Percentiles rank a stretch among this genome's conserved stretches.
phyloP scores from a whole-genome alignment of 1,139 yeast genomes.

The Suhomyces atakaporum region DNA sequence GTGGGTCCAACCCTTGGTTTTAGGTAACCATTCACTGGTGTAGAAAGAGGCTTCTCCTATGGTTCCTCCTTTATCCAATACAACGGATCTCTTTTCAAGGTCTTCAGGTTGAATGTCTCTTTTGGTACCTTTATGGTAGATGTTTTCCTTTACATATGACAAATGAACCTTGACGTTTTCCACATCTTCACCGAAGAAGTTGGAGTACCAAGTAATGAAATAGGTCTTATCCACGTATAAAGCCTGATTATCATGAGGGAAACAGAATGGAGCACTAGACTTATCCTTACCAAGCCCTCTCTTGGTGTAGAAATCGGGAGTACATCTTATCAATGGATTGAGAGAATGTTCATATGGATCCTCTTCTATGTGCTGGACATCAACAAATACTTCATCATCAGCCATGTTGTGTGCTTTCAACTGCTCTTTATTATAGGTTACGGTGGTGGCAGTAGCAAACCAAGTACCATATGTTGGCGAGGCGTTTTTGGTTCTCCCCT shows the following conservation, averaged over 20 bases:
- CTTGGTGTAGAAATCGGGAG: conserved; percentile 69
- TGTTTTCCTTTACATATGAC: conserved; percentile 60
- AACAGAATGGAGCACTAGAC: conserved; percentile 75
- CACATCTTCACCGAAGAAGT: conserved; percentile 54
- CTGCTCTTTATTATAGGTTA: conserved; percentile 56
- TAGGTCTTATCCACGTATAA: conserved; percentile 63
- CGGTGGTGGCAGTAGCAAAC: conserved; percentile 69
- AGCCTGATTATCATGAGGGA: conserved; percentile 63
- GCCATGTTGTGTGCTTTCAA: conserved; percentile 72
- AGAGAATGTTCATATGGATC: conserved; percentile 67
- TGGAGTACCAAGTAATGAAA: conserved; percentile 79
- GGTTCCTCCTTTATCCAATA: conserved; percentile 42
- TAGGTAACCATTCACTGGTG: conserved; percentile 69
- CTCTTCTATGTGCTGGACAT: conserved; percentile 58
- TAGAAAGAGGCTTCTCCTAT: conserved; percentile 54
- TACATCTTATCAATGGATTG: conserved; percentile 81
- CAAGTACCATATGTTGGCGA: conserved; percentile 76
- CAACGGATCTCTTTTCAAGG: conserved; percentile 32
- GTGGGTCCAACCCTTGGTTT: conserved; percentile 64
- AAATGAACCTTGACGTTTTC: conserved; percentile 67
- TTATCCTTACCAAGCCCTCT: conserved; percentile 63
- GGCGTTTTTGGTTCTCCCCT: conserved; percentile 65
- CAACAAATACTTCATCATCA: conserved; percentile 55
- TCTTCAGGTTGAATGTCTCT: conserved; percentile 31
- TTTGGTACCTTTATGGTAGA: conserved; percentile 57